These are phyloP conservation scores for Sistotremastrum suecicum DNA, from an alignment of 768 basidiomycete species.

Conservation along the genomic window DNA sequence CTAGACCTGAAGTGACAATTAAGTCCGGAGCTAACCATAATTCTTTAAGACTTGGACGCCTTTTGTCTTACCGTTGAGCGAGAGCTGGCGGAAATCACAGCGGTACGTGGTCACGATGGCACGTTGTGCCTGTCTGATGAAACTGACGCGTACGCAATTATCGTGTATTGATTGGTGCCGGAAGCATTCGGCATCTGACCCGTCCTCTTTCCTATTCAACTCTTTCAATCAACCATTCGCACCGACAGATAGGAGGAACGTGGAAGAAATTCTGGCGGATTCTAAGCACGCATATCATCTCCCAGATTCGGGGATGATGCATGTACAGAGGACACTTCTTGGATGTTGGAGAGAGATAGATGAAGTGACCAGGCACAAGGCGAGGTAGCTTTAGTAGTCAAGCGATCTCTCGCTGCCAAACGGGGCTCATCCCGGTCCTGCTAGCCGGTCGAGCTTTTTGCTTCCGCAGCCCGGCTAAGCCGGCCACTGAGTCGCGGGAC, in stretches of 20 bases:
- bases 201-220: slow-evolving; percentile 38
- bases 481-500: too few species aligned
- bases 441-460: too few species aligned
- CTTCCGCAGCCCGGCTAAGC: too few species aligned
- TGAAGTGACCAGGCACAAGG: slow-evolving; percentile 7
- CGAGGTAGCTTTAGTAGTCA: not conserved
- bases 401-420: too few species aligned
- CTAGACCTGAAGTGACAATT: not conserved
- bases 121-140: slow-evolving; percentile 8
- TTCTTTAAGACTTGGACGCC: slow-evolving; percentile 39
- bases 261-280: slow-evolving; percentile 32
- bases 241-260: slow-evolving; percentile 44
- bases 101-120: slow-evolving; percentile 26
- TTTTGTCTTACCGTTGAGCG: slow-evolving; percentile 55
- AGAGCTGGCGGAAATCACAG: slow-evolving; percentile 60
- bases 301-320: slow-evolving; percentile 13
- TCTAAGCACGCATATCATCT: slow-evolving; percentile 24
- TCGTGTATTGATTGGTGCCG: slow-evolving; percentile 11
- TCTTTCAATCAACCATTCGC: slow-evolving; percentile 57
- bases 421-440: too few species aligned
- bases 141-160: slow-evolving; percentile 16
- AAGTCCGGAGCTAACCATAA: slow-evolving; percentile 2
- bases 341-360: slow-evolving; percentile 21
- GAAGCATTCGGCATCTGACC: slow-evolving; percentile 41
- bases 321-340: slow-evolving; percentile 19